Conservation (phyloP, 2,329 filamentous ascomycete species). For the Arthroderma sp. region DNA sequence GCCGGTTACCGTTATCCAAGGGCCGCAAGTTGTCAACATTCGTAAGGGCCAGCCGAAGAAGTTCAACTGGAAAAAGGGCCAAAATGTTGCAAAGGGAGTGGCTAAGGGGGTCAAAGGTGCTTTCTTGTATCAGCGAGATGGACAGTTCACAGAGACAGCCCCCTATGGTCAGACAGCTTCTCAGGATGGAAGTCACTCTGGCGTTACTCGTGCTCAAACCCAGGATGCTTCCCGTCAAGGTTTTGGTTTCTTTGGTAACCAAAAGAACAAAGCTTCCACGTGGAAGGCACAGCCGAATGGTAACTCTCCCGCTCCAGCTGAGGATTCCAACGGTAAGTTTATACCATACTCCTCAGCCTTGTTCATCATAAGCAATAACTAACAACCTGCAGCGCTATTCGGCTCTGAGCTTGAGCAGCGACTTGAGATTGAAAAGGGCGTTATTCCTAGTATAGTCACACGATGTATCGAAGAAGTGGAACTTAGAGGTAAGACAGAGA, state of each 20-base stretch:
- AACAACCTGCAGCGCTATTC: slow-evolving; percentile 47
- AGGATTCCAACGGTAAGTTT: slow-evolving; percentile 25
- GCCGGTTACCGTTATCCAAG: slow-evolving; percentile 45
- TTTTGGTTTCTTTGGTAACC: slow-evolving; percentile 56
- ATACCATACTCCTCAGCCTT: background rate
- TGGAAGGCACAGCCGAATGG: slow-evolving; percentile 31
- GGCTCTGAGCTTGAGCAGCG: slow-evolving; percentile 79
- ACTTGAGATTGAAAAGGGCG: slow-evolving; percentile 73
- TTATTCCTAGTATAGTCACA: slow-evolving; percentile 80
- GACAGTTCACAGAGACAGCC: slow-evolving; percentile 49
- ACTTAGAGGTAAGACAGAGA: slow-evolving; percentile 48
- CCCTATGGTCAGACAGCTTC: slow-evolving; percentile 48
- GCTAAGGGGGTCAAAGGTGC: slow-evolving; percentile 89
- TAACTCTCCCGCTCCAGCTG: slow-evolving; percentile 26
- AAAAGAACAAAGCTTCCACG: slow-evolving; percentile 29
- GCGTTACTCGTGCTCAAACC: slow-evolving; percentile 26
- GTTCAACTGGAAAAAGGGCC: slow-evolving; percentile 98
- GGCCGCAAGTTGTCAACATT: slow-evolving; percentile 90
- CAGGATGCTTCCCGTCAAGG: slow-evolving; percentile 42
- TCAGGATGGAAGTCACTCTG: slow-evolving; percentile 14
- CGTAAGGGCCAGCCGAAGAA: slow-evolving; percentile 89
- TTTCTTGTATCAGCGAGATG: slow-evolving; percentile 52
- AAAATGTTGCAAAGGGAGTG: slow-evolving; percentile 86
- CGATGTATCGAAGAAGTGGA: slow-evolving; percentile 96
- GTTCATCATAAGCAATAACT: slow-evolving; percentile 1